phyloP scores from a whole-genome alignment of 495 filamentous ascomycete genomes.

The Talaromyces nanjingensis region DNA sequence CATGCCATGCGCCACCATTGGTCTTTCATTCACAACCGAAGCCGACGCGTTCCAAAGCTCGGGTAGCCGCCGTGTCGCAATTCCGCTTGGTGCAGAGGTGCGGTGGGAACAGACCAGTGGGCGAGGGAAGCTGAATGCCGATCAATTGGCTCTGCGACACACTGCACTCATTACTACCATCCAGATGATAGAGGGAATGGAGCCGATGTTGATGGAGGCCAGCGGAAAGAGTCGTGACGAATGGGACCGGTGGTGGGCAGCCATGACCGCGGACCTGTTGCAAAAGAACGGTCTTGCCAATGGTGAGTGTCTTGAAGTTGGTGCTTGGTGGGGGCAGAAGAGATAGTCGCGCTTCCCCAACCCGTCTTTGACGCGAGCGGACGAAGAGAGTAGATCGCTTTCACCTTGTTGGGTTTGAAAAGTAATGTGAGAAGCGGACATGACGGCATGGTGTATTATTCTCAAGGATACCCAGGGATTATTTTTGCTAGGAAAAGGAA shows the following conservation, averaged over 20 bases:
- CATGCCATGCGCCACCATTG: constrained; percentile 73
- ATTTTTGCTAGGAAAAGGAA: neutral
- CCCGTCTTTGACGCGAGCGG: too few species aligned
- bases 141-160: constrained; percentile 67
- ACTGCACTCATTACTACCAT: constrained; percentile 77
- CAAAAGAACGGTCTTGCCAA: constrained; percentile 69
- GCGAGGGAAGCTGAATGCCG: constrained; percentile 49
- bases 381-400: too few species aligned
- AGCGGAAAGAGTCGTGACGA: constrained; percentile 84
- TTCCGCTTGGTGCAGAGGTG: constrained; percentile 71
- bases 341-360: too few species aligned
- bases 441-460: constrained; percentile 3
- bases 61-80: constrained; percentile 68
- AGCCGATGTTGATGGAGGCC: constrained; percentile 72
- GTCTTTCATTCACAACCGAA: constrained; percentile 73
- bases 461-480: constrained; percentile 6
- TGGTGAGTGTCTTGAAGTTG: constrained; percentile 88
- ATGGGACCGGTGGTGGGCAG: constrained; percentile 86
- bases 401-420: too few species aligned
- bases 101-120: constrained; percentile 71
- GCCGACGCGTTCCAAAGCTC: constrained; percentile 63
- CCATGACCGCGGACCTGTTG: constrained; percentile 78
- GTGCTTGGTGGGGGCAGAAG: constrained; percentile 90
- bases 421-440: too few species aligned
- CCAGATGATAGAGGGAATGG: constrained; percentile 80